Base-by-base conservation (phyloP, 1,284 basidiomycete species). In the Phellopilus nigrolimitatus region DNA sequence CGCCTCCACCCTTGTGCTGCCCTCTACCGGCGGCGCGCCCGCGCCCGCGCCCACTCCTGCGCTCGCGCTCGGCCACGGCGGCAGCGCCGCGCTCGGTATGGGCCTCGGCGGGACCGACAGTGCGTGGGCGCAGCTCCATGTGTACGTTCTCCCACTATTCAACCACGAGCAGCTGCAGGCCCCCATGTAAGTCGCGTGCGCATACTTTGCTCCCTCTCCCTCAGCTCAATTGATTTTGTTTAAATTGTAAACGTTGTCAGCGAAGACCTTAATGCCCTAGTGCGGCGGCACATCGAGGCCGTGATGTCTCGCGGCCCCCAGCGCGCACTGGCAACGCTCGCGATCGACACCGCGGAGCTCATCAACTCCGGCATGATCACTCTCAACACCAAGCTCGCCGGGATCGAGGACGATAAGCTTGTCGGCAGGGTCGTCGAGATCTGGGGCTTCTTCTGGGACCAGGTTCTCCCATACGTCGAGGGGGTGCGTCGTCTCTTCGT, bases 401-500 rank as follows among this genome's bases (percentile, higher is more conserved):
- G 75, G 4, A 70, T 87, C 22, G 84, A 86, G 25, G 90, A 93
- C 41, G 79, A 85, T 41, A 79, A 82, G 59, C 75, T 97, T 3
- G 70, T 95, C 13, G 72, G 73, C 1, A 76, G 90, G 7, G 74
- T 95, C 8, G 89, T 92, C 1, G 91, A 95, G 59, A 76, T 90
- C 12, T 98, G 95, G 95, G 80, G 78, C 4, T 95, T 95, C 72
- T 97, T 97, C 71, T 97, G 92, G 84, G 88, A 90, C 57, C 86
- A 91, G 56, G 84, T 97, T 17, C 71, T 98, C 1, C 92, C 94
- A 1, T 95, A 93, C 63, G 72, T 93, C 36, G 90, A 94, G 74
- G 88, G 87, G 47, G 88, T 89, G 61, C 63, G 82, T 73, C 21
- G 12, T 24, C 24, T 24, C 22, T 41, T 21, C 37, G 4, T 47